A percentile compares a stretch with the other conserved stretches of the same genome.
phyloP scores from a whole-genome alignment of 495 filamentous ascomycete genomes.

The Daldinia concentrica region DNA sequence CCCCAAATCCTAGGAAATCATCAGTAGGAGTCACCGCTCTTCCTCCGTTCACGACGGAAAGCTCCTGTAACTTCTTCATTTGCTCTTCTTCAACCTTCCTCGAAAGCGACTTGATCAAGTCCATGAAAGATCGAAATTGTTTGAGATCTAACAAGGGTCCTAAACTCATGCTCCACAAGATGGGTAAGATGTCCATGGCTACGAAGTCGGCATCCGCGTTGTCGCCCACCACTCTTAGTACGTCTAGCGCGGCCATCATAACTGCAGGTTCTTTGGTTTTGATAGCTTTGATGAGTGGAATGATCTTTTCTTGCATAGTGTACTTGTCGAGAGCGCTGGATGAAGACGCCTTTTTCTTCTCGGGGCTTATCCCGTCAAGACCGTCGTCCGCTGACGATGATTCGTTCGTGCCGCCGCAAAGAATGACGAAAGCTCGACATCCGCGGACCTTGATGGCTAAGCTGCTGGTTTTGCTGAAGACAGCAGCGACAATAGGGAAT shows the following conservation, averaged over 20 bases:
- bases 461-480: constrained; percentile 91
- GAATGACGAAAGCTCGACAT: constrained; percentile 84
- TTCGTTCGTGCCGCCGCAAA: constrained; percentile 79
- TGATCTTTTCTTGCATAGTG: constrained; percentile 95
- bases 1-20: constrained; percentile 69
- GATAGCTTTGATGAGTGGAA: constrained; percentile 88
- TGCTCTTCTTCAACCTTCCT: constrained; percentile 86
- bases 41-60: constrained; percentile 62
- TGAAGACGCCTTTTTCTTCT: constrained; percentile 64
- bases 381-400: constrained; percentile 67
- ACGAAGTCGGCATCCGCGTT: constrained; percentile 92
- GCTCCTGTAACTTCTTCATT: constrained; percentile 82
- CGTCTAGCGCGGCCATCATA: constrained; percentile 90
- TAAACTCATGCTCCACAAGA: constrained; percentile 91
- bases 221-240: constrained; percentile 81
- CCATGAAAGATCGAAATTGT: constrained; percentile 91
- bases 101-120: constrained; percentile 82
- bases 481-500: constrained; percentile 86
- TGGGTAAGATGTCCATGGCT: constrained; percentile 87
- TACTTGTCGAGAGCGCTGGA: constrained; percentile 91
- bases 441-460: constrained; percentile 93
- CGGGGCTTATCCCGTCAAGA: constrained; percentile 69
- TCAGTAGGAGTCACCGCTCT: constrained; percentile 51
- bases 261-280: constrained; percentile 98
- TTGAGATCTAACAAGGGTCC: constrained; percentile 86